phyloP scores from a whole-genome alignment of 2,329 filamentous ascomycete genomes.

The Simplicillium sp. region DNA sequence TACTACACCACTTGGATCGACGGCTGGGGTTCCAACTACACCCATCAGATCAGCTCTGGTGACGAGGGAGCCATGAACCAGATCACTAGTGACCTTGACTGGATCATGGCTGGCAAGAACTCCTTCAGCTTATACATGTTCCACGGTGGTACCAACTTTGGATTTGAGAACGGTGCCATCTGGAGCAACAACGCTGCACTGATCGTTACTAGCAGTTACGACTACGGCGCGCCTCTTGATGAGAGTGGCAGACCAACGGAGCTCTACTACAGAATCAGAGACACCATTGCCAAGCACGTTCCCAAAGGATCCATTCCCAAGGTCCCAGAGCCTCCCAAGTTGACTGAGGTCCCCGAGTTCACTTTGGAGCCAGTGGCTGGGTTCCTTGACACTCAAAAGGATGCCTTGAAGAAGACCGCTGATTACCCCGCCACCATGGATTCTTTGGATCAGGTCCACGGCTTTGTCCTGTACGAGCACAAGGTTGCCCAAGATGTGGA shows the following conservation, averaged over 20 bases:
- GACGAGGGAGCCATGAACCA: constrained; percentile 12
- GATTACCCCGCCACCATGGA: constrained; percentile 32
- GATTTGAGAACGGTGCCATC: constrained; percentile 34
- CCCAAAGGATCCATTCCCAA: constrained; percentile 24
- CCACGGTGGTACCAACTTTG: constrained; percentile 42
- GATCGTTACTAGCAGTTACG: constrained; percentile 36
- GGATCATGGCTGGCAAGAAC: constrained; percentile 24
- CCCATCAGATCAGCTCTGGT: constrained; percentile 21
- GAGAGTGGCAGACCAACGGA: constrained; percentile 37
- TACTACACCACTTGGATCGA: constrained; percentile 36
- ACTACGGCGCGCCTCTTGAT: constrained; percentile 39
- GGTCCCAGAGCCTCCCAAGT: constrained; percentile 20
- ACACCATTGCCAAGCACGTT: constrained; percentile 27
- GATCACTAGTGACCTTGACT: constrained; percentile 23
- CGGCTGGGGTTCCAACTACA: constrained; percentile 29
- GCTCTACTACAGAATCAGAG: constrained; percentile 29
- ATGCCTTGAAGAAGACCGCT: constrained; percentile 11
- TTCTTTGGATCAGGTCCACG: constrained; percentile 30
- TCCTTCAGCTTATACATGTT: constrained; percentile 44
- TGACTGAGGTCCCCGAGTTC: constrained; percentile 23
- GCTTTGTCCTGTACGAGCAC: constrained; percentile 33
- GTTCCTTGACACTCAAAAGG: constrained; percentile 25
- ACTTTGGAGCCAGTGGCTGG: constrained; percentile 22
- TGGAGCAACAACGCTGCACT: constrained; percentile 26
- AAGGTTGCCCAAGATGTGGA: constrained; percentile 12